These are phyloP conservation scores for Sphagnum magellanicum DNA, from an alignment of 228 moss, liverwort and hornwort genomes.

Conservation along the genomic window DNA sequence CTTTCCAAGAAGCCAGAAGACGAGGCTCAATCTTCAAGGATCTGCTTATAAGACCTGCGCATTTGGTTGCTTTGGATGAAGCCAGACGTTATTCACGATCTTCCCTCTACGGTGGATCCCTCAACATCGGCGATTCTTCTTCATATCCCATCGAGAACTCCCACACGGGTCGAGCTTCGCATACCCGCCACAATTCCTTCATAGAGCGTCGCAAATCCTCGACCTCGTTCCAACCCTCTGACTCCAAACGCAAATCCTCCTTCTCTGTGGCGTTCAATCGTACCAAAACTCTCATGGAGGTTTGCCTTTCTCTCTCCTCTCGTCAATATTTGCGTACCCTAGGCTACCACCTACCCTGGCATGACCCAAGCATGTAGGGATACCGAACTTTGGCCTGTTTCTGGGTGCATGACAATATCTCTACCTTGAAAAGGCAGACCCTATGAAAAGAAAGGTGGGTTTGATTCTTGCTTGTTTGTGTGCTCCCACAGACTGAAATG, in stretches of 20 bases:
- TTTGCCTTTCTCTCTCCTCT: neutral
- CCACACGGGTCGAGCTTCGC: conserved; percentile 24
- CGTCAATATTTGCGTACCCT: neutral
- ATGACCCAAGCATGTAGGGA: too few relatives aligned
- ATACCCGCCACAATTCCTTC: conserved; percentile 23
- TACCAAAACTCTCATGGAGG: conserved; percentile 30
- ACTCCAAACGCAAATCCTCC: conserved; percentile 22
- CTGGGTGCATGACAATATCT: neutral
- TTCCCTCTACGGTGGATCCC: conserved; percentile 24
- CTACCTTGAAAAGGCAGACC: neutral
- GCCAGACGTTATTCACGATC: conserved; percentile 33
- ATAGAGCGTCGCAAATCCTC: conserved; percentile 42
- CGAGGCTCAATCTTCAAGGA: conserved; percentile 28
- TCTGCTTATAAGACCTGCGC: conserved; percentile 39
- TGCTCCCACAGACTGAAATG: too few relatives aligned
- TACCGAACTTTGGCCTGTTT: too few relatives aligned
- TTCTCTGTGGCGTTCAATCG: conserved; percentile 37
- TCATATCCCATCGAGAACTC: conserved; percentile 24
- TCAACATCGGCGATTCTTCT: conserved; percentile 17
- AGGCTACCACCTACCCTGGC: too few relatives aligned
- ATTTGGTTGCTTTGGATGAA: conserved; percentile 36
- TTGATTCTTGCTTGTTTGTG: too few relatives aligned
- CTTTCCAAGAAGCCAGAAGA: conserved; percentile 22
- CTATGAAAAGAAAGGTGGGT: neutral
- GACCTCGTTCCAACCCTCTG: conserved; percentile 18